These are phyloP conservation scores for Eucalyptus cloeziana DNA, from an alignment of 345 rosid species.

Conservation along the genomic window DNA sequence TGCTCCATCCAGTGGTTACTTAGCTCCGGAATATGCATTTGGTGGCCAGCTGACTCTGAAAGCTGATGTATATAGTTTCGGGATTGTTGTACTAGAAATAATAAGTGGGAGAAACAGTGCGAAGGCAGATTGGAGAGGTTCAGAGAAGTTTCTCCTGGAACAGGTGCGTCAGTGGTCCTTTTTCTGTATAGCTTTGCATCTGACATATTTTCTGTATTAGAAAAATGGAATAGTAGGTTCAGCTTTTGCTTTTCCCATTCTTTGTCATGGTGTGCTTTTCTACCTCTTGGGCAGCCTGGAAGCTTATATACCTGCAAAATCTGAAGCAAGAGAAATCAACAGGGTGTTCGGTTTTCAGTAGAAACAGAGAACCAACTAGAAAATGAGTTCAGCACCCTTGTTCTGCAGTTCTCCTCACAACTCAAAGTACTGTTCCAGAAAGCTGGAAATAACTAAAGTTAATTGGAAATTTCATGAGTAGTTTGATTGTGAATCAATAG, in stretches of 20 bases:
- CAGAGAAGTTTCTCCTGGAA: constrained; percentile 35
- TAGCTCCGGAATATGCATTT: constrained; percentile 68
- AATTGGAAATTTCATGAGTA: neutral
- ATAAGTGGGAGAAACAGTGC: constrained; percentile 46
- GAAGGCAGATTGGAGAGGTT: constrained; percentile 28
- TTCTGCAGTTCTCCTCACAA: neutral
- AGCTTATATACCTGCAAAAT: neutral
- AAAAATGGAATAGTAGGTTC: neutral
- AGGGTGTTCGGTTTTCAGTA: neutral
- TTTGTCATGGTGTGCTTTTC: neutral
- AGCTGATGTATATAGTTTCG: constrained; percentile 74
- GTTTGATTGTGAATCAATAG: neutral
- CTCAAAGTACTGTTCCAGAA: neutral
- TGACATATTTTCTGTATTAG: neutral
- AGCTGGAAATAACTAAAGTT: neutral
- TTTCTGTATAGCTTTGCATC: neutral
- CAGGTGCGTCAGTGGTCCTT: constrained; percentile 19
- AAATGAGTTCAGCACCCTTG: neutral
- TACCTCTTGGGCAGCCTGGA: neutral
- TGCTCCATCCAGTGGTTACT: constrained; percentile 47
- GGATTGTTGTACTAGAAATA: constrained; percentile 52
- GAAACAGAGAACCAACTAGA: neutral
- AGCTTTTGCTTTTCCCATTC: neutral
- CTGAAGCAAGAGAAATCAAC: neutral
- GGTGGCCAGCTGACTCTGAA: constrained; percentile 66